These are phyloP conservation scores for Ophiostoma quercus DNA, from an alignment of 2,329 filamentous ascomycete species.

Conservation along the genomic window DNA sequence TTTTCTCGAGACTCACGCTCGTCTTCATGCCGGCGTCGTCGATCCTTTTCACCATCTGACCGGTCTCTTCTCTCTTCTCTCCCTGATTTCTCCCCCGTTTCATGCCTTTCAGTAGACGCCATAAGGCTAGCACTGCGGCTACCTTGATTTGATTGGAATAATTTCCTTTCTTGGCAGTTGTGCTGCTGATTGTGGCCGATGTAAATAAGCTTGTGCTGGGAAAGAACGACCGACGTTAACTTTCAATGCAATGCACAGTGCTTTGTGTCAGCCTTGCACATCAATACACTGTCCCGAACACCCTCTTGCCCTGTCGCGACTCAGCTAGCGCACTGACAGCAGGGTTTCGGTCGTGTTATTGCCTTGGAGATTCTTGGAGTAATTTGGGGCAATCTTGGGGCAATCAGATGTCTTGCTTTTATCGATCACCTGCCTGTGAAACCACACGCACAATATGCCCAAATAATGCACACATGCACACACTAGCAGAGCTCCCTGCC, in stretches of 20 bases:
- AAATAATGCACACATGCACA: neutral
- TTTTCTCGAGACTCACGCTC: neutral
- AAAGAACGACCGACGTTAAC: conserved; percentile 5
- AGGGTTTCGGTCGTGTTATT: neutral
- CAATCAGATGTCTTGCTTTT: conserved; percentile 10
- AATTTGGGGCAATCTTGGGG: neutral
- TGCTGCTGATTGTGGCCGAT: neutral
- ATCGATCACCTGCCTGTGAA: conserved; percentile 3
- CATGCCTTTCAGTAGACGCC: conserved; percentile 9
- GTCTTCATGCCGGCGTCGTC: neutral
- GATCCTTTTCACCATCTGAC: neutral
- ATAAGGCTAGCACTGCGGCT: conserved; percentile 1
- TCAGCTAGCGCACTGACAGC: neutral
- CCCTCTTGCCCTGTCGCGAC: neutral
- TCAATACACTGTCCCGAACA: neutral
- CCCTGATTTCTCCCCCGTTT: neutral
- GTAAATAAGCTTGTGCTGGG: too few relatives aligned
- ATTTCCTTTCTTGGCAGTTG: neutral
- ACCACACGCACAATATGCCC: neutral
- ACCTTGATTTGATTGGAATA: neutral
- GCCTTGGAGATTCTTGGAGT: conserved; percentile 3
- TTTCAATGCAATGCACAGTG: neutral
- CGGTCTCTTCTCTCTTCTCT: neutral
- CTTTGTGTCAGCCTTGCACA: neutral
- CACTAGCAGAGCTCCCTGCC: neutral